Conservation (phyloP, 83 land plant species). For the Thuja plicata region DNA sequence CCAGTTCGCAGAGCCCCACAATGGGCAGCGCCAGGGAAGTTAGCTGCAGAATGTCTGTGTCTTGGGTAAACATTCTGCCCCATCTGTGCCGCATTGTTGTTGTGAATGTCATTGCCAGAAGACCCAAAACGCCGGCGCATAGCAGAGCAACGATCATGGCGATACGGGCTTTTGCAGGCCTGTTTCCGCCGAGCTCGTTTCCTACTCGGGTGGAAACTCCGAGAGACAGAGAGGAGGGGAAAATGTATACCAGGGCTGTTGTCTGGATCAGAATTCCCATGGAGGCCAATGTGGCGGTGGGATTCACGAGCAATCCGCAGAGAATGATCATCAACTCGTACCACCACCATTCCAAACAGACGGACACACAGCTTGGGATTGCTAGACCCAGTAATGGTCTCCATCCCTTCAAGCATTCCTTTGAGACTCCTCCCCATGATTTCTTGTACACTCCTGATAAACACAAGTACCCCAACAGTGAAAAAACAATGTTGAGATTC, state of each 20-base stretch:
- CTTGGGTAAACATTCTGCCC: slow-evolving; percentile 33
- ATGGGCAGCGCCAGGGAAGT: slow-evolving; percentile 35
- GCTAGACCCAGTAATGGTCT: slow-evolving; percentile 25
- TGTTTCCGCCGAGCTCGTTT: slow-evolving; percentile 32
- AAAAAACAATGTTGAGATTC: slow-evolving; percentile 31
- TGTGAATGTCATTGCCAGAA: slow-evolving; percentile 31
- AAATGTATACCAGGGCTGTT: slow-evolving; percentile 38
- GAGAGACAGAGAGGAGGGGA: slow-evolving; percentile 30
- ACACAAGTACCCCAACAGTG: slow-evolving; percentile 18
- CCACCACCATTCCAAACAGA: slow-evolving; percentile 61
- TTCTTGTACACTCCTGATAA: slow-evolving; percentile 28
- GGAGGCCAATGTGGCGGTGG: slow-evolving; percentile 36
- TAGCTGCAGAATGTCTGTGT: slow-evolving; percentile 20
- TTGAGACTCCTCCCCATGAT: slow-evolving; percentile 4
- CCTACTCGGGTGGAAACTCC: slow-evolving; percentile 40
- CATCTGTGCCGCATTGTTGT: slow-evolving; percentile 22
- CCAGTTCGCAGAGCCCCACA: slow-evolving; percentile 39
- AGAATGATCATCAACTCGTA: slow-evolving; percentile 47
- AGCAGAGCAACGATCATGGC: slow-evolving; percentile 26
- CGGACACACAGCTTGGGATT: slow-evolving; percentile 40
- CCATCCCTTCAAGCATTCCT: slow-evolving; percentile 30
- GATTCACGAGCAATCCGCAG: slow-evolving; percentile 34
- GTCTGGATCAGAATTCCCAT: slow-evolving; percentile 48
- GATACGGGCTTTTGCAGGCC: slow-evolving; percentile 25
- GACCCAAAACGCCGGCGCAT: slow-evolving; percentile 20